These are phyloP conservation scores for Claviceps digitariae DNA, from an alignment of 2,329 filamentous ascomycete genomes.

Conservation along the genomic window DNA sequence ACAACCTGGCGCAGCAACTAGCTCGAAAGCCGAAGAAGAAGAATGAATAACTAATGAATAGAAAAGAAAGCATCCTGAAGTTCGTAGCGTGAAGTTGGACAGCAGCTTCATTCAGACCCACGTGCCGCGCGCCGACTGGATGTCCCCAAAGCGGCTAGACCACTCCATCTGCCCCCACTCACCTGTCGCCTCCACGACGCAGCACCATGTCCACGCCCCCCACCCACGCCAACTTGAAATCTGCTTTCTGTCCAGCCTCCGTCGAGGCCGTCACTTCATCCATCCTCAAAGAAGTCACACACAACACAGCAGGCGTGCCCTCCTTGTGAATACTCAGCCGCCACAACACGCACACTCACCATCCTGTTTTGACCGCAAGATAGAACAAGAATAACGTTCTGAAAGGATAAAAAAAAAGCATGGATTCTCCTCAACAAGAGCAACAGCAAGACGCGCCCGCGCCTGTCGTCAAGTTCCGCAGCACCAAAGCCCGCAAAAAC, in stretches of 20 bases:
- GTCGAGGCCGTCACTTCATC: background rate
- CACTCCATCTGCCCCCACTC: too few species aligned
- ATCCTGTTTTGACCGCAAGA: background rate
- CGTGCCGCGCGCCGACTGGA: background rate
- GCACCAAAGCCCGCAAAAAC: conserved; percentile 44
- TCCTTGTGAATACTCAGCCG: background rate
- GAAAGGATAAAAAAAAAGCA: conserved; percentile 1
- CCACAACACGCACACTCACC: background rate
- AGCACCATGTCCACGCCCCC: background rate
- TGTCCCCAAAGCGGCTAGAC: background rate
- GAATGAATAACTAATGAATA: too few species aligned
- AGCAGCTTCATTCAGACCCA: too few species aligned
- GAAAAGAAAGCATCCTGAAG: too few species aligned
- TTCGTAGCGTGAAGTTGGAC: too few species aligned
- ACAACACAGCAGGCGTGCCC: background rate
- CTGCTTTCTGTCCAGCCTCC: background rate
- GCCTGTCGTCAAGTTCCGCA: conserved; percentile 35
- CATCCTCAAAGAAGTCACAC: background rate
- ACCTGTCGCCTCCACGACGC: background rate
- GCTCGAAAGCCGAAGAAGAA: background rate
- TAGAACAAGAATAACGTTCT: too few species aligned
- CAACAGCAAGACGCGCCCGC: conserved; percentile 14
- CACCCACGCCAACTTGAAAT: background rate
- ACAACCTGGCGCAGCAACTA: too few species aligned
- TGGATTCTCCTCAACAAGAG: conserved; percentile 10